phyloP scores from a whole-genome alignment of 176 grass and related monocot genomes.

The Luzula sylvatica region DNA sequence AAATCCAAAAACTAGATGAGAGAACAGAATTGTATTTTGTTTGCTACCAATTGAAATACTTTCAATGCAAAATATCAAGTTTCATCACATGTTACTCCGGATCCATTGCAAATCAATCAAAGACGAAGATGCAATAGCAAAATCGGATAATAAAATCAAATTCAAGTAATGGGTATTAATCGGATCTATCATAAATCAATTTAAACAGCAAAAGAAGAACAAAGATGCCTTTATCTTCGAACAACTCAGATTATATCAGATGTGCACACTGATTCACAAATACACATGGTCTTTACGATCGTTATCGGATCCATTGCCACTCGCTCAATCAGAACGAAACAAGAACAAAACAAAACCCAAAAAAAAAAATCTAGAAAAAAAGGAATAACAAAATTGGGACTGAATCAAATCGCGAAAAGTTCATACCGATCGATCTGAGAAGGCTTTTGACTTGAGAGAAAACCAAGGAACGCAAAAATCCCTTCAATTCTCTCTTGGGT shows the following conservation, averaged over 20 bases:
- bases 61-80: conserved; percentile 2
- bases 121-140: background rate
- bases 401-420: conserved; percentile 12
- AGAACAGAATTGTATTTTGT: too few relatives aligned
- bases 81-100: background rate
- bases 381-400: conserved; percentile 7
- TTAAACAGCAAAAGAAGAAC: too few relatives aligned
- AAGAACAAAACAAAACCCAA: background rate
- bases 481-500: conserved; percentile 9
- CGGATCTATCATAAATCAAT: too few relatives aligned
- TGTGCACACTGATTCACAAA: conserved; percentile 13
- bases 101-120: conserved; percentile 17
- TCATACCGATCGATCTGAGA: conserved; percentile 25
- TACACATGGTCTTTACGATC: background rate
- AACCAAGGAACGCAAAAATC: conserved; percentile 16
- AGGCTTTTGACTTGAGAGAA: background rate
- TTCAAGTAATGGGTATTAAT: too few relatives aligned
- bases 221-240: background rate
- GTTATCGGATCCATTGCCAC: conserved; percentile 7
- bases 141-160: too few relatives aligned
- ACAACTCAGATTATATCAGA: conserved; percentile 8
- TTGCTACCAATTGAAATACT: background rate
- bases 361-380: background rate
- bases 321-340: conserved; percentile 1
- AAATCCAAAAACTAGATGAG: too few relatives aligned